Percentiles rank a stretch among this genome's conserved stretches.
Evolutionary conservation across 2,329 filamentous ascomycete species (phyloP).

Genomic region (Scortechinia acanthostroma): DNA sequence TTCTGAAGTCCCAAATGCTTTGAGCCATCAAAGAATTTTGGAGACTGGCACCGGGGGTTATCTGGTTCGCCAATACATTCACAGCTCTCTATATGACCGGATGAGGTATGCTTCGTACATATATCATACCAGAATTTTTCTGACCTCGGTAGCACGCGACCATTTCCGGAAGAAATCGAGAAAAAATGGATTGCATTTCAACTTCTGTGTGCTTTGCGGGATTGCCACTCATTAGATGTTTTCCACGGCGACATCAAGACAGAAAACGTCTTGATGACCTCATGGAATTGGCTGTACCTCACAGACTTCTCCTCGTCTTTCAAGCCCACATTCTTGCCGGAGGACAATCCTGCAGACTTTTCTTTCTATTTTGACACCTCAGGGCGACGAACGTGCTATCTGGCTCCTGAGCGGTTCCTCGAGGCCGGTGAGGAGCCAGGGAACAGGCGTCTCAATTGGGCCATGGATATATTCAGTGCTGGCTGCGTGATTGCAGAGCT

Average conservation of each 20-base stretch:
- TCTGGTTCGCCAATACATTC: constrained; percentile 87
- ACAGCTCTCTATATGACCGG: constrained; percentile 94
- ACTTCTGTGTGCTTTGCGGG: constrained; percentile 81
- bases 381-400: constrained; percentile 82
- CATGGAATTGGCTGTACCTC: constrained; percentile 98
- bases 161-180: constrained; percentile 93
- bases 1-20: constrained; percentile 78
- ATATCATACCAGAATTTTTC: constrained; percentile 12
- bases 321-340: constrained; percentile 86
- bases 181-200: constrained; percentile 99
- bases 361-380: constrained; percentile 97
- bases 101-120: constrained; percentile 32
- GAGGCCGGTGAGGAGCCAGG: constrained; percentile 61
- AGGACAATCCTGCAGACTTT: constrained; percentile 94
- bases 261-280: constrained; percentile 92
- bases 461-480: constrained; percentile 97
- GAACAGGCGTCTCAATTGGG: constrained; percentile 65
- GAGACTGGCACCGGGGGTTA: constrained; percentile 90
- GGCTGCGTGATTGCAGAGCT: constrained; percentile 96
- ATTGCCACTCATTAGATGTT: constrained; percentile 81
- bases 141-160: constrained; percentile 65
- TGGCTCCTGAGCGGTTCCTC: constrained; percentile 88
- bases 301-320: constrained; percentile 95
- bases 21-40: constrained; percentile 82
- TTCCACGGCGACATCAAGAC: constrained; percentile 99